Evolutionary conservation across 768 basidiomycete species (phyloP).

Genomic region (Xerocomus brunneocitrinus): DNA sequence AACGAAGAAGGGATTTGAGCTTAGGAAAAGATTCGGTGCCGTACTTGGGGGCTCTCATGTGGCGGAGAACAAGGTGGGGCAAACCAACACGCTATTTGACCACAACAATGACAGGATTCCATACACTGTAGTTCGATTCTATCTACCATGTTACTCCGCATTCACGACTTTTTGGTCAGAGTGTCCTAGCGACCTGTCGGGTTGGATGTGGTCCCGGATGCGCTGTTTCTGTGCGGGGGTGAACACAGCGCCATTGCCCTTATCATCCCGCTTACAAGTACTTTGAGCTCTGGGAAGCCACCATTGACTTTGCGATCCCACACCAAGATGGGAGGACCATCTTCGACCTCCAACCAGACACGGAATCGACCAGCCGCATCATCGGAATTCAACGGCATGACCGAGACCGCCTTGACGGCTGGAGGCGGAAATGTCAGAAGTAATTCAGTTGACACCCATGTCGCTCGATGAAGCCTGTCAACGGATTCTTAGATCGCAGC

Average conservation of each 20-base stretch:
- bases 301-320: conserved; percentile 94
- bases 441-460: conserved; percentile 91
- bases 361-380: conserved; percentile 90
- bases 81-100: background rate
- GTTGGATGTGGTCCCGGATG: conserved; percentile 78
- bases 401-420: conserved; percentile 55
- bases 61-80: conserved; percentile 8
- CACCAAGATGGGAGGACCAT: conserved; percentile 42
- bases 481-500: background rate
- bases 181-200: conserved; percentile 80
- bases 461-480: conserved; percentile 82
- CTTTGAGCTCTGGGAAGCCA: conserved; percentile 88
- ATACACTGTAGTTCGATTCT: background rate
- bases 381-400: conserved; percentile 70
- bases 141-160: background rate
- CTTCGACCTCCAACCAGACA: conserved; percentile 65
- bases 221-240: conserved; percentile 68
- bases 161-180: conserved; percentile 58
- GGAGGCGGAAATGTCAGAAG: conserved; percentile 89
- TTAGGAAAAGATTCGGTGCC: conserved; percentile 15
- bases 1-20: conserved; percentile 13
- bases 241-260: conserved; percentile 4
- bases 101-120: background rate
- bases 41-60: conserved; percentile 16
- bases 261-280: conserved; percentile 49